Conservation (phyloP, 2,329 filamentous ascomycete genomes). For the Calonectria leucothoes region DNA sequence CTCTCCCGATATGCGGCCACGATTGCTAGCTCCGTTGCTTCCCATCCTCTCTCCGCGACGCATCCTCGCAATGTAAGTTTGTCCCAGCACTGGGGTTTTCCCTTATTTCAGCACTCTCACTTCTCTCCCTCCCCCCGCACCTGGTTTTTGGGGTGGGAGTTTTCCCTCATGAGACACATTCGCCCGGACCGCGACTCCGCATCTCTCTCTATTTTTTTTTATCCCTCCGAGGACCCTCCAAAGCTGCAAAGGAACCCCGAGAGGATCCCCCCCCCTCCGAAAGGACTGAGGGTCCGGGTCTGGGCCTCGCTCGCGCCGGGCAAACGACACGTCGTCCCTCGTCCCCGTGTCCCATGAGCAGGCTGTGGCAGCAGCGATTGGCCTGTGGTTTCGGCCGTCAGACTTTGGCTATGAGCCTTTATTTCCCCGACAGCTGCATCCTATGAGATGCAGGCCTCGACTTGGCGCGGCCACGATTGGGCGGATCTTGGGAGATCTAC, state of each 20-base stretch:
- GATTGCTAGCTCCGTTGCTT: neutral
- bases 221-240: neutral
- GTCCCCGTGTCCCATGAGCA: conserved; percentile 36
- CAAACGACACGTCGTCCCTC: conserved; percentile 29
- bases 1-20: neutral
- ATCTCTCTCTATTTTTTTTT: neutral
- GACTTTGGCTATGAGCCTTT: neutral
- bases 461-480: conserved; percentile 2
- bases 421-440: neutral
- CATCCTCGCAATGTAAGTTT: neutral
- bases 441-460: neutral
- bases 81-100: neutral
- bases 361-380: conserved; percentile 27
- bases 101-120: neutral
- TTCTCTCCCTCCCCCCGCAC: neutral
- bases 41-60: neutral
- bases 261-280: neutral
- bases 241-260: conserved; percentile 25
- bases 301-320: conserved; percentile 26
- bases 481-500: neutral
- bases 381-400: conserved; percentile 20
- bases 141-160: neutral
- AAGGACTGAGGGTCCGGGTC: conserved; percentile 14
- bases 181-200: conserved; percentile 13
- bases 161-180: neutral